phyloP scores from a whole-genome alignment of 345 rosid species.

The Stellera chamaejasme region DNA sequence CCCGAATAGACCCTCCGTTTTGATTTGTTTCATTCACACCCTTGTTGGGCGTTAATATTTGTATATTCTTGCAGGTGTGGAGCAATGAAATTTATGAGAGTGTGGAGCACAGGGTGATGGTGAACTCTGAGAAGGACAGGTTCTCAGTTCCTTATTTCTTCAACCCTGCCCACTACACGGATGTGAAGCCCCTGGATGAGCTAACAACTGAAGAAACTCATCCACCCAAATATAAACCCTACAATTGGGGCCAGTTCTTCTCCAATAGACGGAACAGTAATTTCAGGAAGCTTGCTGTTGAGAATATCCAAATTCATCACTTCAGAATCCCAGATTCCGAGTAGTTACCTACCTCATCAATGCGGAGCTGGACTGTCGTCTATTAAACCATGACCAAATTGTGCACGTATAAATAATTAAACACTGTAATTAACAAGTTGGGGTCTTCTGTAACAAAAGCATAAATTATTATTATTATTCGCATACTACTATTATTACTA shows the following conservation, averaged over 20 bases:
- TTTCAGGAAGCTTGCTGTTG: constrained; percentile 43
- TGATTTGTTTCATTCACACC: too few species aligned
- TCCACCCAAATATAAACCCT: constrained; percentile 41
- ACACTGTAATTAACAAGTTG: too few species aligned
- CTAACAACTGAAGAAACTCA: constrained; percentile 22
- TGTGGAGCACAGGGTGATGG: constrained; percentile 66
- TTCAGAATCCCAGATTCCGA: constrained; percentile 26
- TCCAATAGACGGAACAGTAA: constrained; percentile 51
- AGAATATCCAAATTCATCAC: constrained; percentile 54
- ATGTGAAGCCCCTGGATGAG: constrained; percentile 55
- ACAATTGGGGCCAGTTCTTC: constrained; percentile 62
- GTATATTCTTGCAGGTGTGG: constrained; percentile 68
- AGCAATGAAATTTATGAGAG: constrained; percentile 59
- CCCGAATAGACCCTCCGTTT: too few species aligned
- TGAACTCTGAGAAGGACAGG: constrained; percentile 51
- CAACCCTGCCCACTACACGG: constrained; percentile 34
- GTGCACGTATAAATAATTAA: too few species aligned
- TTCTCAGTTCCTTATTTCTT: constrained; percentile 61
- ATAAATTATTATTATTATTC: too few species aligned
- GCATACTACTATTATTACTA: too few species aligned
- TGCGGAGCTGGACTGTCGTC: background rate
- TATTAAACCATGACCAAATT: background rate
- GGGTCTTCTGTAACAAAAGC: too few species aligned
- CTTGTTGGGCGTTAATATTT: too few species aligned
- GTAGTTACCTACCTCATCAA: background rate